Conservation (phyloP, 2,329 filamentous ascomycete genomes). For the Botryotinia globosa region DNA sequence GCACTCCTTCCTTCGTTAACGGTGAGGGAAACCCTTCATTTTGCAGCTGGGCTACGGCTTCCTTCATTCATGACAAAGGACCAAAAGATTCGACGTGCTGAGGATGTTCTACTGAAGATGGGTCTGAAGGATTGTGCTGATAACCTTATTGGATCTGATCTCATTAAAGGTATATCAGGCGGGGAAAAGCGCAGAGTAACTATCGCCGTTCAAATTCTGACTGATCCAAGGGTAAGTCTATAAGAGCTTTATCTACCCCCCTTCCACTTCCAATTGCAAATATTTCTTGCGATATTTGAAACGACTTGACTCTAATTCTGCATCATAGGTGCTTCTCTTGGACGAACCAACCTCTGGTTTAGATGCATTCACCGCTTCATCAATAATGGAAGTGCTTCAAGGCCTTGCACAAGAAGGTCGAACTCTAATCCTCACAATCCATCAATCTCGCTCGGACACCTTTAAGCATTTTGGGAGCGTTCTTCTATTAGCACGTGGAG, state of each 20-base stretch:
- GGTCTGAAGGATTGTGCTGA: constrained; percentile 76
- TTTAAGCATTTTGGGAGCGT: constrained; percentile 71
- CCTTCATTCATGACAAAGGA: constrained; percentile 66
- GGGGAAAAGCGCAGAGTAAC: constrained; percentile 76
- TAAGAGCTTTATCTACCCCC: constrained; percentile 54
- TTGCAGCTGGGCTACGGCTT: constrained; percentile 68
- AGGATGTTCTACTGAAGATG: constrained; percentile 71
- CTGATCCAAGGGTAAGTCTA: constrained; percentile 68
- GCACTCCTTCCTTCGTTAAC: constrained; percentile 71
- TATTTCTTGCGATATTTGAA: not conserved
- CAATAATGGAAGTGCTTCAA: constrained; percentile 71
- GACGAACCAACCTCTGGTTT: constrained; percentile 76
- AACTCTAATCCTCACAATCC: constrained; percentile 73
- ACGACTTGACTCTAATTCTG: not conserved
- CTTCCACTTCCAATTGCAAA: not conserved
- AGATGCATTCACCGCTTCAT: constrained; percentile 74
- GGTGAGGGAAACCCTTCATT: constrained; percentile 69
- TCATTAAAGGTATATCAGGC: constrained; percentile 75
- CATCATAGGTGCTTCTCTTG: constrained; percentile 56
- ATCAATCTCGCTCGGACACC: constrained; percentile 71
- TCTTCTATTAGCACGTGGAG: constrained; percentile 67
- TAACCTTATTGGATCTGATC: constrained; percentile 67
- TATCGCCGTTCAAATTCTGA: constrained; percentile 75
- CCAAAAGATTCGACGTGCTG: constrained; percentile 65
- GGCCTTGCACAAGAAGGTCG: constrained; percentile 70